Percentiles rank a stretch among this genome's conserved stretches.
Conservation (phyloP, 2,329 filamentous ascomycete genomes). For the Cercospora sp. region DNA sequence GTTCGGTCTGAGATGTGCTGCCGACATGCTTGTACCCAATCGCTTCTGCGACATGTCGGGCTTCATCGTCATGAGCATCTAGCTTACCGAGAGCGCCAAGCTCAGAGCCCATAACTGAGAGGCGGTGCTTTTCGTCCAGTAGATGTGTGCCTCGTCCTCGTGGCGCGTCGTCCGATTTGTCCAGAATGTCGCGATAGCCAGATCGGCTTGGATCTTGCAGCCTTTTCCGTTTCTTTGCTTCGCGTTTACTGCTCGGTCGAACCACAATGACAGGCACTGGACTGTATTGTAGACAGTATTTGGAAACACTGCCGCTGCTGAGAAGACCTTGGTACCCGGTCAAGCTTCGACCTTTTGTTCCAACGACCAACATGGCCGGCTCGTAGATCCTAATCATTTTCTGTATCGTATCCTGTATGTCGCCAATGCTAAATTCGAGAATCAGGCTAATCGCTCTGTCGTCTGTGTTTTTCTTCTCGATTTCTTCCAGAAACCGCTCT, state of each 20-base stretch:
- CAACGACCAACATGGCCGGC: conserved; percentile 86
- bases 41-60: conserved; percentile 43
- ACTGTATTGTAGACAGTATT: conserved; percentile 91
- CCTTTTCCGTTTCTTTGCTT: conserved; percentile 87
- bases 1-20: conserved; percentile 12
- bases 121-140: conserved; percentile 52
- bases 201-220: conserved; percentile 72
- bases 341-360: conserved; percentile 79
- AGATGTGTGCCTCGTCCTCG: conserved; percentile 53
- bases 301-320: conserved; percentile 79
- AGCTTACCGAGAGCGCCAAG: conserved; percentile 37
- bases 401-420: conserved; percentile 86
- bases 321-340: conserved; percentile 84
- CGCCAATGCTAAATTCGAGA: conserved; percentile 84
- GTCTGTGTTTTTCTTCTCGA: conserved; percentile 76
- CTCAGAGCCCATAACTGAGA: conserved; percentile 46
- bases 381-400: conserved; percentile 90
- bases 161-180: conserved; percentile 53
- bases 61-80: conserved; percentile 38
- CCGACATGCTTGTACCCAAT: conserved; percentile 35
- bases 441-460: conserved; percentile 83
- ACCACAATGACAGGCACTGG: conserved; percentile 93
- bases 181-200: conserved; percentile 75
- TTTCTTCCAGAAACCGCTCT: conserved; percentile 68
- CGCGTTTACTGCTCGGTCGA: conserved; percentile 78